phyloP scores from a whole-genome alignment of 2,329 filamentous ascomycete species.

The Apiospora arundinis region DNA sequence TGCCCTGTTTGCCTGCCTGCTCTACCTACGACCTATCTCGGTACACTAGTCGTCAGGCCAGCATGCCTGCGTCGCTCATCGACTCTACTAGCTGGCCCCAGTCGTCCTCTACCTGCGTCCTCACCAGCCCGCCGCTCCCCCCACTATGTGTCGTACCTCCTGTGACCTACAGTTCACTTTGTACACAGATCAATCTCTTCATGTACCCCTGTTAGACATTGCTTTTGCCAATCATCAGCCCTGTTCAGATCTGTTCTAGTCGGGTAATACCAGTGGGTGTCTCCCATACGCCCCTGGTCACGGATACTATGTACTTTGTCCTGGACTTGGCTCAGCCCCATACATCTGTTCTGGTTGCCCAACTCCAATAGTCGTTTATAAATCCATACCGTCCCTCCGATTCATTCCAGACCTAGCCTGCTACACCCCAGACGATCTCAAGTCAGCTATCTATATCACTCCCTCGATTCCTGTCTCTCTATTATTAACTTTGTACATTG shows the following conservation, averaged over 20 bases:
- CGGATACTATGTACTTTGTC: conserved; percentile 1
- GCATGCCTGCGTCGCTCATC: conserved; percentile 17
- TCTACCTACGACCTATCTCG: conserved; percentile 18
- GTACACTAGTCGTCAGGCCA: conserved; percentile 19
- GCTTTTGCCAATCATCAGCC: conserved; percentile 23
- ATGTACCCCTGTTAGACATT: conserved; percentile 21
- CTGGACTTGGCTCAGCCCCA: conserved; percentile 19
- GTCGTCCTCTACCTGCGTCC: conserved; percentile 13
- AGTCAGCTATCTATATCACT: conserved; percentile 10
- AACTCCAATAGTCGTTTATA: conserved; percentile 21
- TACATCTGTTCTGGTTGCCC: conserved; percentile 14
- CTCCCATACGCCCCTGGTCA: conserved; percentile 13
- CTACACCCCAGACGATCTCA: conserved; percentile 19
- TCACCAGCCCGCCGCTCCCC: conserved; percentile 14
- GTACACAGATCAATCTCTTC: conserved; percentile 20
- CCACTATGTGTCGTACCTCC: conserved; percentile 16
- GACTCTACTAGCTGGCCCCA: conserved; percentile 13
- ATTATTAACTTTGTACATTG: conserved; percentile 11
- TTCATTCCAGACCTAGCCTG: conserved; percentile 19
- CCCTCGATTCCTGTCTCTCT: conserved; percentile 10
- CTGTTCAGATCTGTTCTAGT: conserved; percentile 24
- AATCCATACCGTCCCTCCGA: conserved; percentile 18
- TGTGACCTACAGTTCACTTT: conserved; percentile 11
- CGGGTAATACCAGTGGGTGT: conserved; percentile 17
- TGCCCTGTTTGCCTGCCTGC: neutral